Evolutionary conservation across 192 early-diverging fungal genomes (phyloP), one percentile per base, ranked within the genome.

Genomic region (Backusella australiensis): DNA sequence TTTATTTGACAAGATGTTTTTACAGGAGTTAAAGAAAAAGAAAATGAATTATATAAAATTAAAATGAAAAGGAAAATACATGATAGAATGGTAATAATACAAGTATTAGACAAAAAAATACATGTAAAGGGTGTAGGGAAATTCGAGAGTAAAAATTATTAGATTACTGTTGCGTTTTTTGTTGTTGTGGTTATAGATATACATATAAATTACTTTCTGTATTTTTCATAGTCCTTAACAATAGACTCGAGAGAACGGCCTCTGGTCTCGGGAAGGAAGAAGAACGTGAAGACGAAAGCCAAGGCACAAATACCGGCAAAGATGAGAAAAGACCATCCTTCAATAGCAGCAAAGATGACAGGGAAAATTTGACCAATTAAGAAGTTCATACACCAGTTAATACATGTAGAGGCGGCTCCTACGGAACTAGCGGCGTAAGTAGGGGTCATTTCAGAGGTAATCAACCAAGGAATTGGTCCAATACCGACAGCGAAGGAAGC

Each of bases 401-500:
- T 84, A 8, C 85, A 86, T 15, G 91, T 94, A 41, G 93, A 90
- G 15, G 95, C 79, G 3, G 91, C 87, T 0, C 90, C 89, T 32
- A 92, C 91, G 7, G 92, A 78, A 0, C 91, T 90, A 65, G 92
- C 84, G 0, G 93, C 93, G 75, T 92, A 92, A 7, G 89, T 86
- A 1, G 95, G 94, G 8, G 91, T 83, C 73, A 94, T 85, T 73
- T 96, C 94, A 17, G 93, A 90, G 2, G 91, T 84, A 46, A 93
- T 86, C 26, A 94, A 82, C 93, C 94, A 96, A 8, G 95, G 93
- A 65, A 95, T 93, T 3, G 91, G 90, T 39, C 94, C 94, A 6
- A 94, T 82, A 38, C 94, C 95, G 29, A 96, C 82, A 65, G 92
- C 92, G 83, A 95, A 96, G 71, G 84, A 86, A 34, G 90, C 91